phyloP scores from a whole-genome alignment of 164 flowering plant species.

The Vitis rotundifolia region DNA sequence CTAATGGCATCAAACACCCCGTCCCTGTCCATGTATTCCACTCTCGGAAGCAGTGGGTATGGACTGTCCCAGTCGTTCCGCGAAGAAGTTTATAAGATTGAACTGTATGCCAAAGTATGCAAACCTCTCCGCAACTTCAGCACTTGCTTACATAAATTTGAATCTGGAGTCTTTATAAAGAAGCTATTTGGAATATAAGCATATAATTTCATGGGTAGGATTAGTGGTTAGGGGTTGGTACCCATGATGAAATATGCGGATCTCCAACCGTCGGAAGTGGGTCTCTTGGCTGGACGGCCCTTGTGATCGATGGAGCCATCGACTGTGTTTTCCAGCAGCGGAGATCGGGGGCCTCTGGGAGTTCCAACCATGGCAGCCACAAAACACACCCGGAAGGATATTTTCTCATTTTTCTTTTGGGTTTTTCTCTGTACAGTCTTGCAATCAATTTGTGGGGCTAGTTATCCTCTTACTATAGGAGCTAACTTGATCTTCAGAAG shows the following conservation, averaged over 20 bases:
- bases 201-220: too few relatives aligned
- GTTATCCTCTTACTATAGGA: too few relatives aligned
- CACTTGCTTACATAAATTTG: constrained; percentile 13
- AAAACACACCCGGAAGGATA: too few relatives aligned
- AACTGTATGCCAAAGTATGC: constrained; percentile 33
- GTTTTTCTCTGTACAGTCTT: too few relatives aligned
- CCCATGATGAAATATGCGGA: constrained; percentile 54
- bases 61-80: constrained; percentile 42
- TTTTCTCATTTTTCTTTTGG: too few relatives aligned
- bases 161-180: too few relatives aligned
- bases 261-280: constrained; percentile 50
- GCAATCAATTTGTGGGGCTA: too few relatives aligned
- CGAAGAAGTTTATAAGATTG: constrained; percentile 35
- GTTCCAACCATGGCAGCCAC: too few relatives aligned
- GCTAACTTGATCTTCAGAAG: too few relatives aligned
- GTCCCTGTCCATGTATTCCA: constrained; percentile 37
- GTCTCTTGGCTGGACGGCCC: constrained; percentile 30
- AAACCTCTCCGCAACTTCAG: constrained; percentile 41
- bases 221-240: constrained; percentile 1
- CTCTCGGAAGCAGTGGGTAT: constrained; percentile 36
- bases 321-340: constrained; percentile 17
- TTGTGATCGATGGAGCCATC: constrained; percentile 48
- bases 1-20: constrained; percentile 33
- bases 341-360: background rate
- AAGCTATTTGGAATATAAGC: too few relatives aligned